phyloP scores from a whole-genome alignment of 306 rosid genomes.

The Lotus japonicus region DNA sequence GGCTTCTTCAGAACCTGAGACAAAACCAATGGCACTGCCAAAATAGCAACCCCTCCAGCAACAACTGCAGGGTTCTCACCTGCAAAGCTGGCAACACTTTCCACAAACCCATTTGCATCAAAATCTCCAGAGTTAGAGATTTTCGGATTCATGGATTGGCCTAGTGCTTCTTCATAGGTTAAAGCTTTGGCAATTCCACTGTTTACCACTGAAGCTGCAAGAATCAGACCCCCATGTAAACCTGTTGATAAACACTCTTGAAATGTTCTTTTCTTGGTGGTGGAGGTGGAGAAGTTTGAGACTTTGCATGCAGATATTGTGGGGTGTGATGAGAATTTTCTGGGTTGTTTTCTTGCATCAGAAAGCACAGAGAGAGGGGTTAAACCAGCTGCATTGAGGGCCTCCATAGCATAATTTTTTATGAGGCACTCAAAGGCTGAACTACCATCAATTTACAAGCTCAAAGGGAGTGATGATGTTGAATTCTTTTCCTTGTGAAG shows the following conservation, averaged over 20 bases:
- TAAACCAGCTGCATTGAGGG: slow-evolving; percentile 80
- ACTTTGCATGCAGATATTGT: slow-evolving; percentile 35
- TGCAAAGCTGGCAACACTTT: slow-evolving; percentile 47
- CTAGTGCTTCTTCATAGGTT: slow-evolving; percentile 77
- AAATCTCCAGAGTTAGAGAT: slow-evolving; percentile 31
- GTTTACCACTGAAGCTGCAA: slow-evolving; percentile 52
- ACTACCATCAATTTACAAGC: slow-evolving; percentile 9
- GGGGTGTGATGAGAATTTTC: slow-evolving; percentile 37
- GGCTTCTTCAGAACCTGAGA: slow-evolving; percentile 66
- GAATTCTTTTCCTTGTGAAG: slow-evolving; percentile 5
- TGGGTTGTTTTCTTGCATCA: slow-evolving; percentile 53
- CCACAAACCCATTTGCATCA: slow-evolving; percentile 47
- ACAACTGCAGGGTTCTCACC: slow-evolving; percentile 63
- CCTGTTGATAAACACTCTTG: slow-evolving; percentile 23
- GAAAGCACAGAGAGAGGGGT: slow-evolving; percentile 74
- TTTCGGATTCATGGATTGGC: slow-evolving; percentile 31
- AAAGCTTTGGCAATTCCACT: slow-evolving; percentile 58
- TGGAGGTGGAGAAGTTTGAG: slow-evolving; percentile 32
- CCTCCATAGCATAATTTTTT: slow-evolving; percentile 89
- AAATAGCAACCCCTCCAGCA: slow-evolving; percentile 64
- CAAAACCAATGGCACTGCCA: slow-evolving; percentile 72
- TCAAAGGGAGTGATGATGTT: neutral
- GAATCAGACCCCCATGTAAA: slow-evolving; percentile 46
- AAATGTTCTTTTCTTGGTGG: slow-evolving; percentile 22
- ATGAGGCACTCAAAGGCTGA: slow-evolving; percentile 15